Evolutionary conservation across 83 land plant genomes (phyloP).

Genomic region (Diphasiastrum complanatum): DNA sequence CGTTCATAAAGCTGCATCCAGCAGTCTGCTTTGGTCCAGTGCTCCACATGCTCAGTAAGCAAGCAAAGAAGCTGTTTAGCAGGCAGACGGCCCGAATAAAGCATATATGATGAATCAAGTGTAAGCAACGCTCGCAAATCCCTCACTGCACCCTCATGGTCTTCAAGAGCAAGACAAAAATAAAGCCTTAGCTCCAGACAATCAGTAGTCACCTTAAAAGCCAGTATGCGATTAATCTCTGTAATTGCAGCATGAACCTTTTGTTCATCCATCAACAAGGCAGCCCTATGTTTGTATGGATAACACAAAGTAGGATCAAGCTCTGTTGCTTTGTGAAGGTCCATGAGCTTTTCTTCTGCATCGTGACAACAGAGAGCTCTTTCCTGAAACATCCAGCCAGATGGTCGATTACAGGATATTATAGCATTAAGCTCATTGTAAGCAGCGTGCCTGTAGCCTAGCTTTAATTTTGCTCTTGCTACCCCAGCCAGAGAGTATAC

Average conservation of each 20-base stretch:
- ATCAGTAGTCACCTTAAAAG: conserved; percentile 84
- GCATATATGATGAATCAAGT: conserved; percentile 64
- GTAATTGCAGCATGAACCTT: conserved; percentile 56
- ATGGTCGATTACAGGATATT: conserved; percentile 41
- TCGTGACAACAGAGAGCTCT: conserved; percentile 58
- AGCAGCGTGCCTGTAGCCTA: conserved; percentile 63
- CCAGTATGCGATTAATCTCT: conserved; percentile 75
- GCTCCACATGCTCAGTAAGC: conserved; percentile 51
- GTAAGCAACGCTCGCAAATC: conserved; percentile 76
- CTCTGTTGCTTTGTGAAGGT: conserved; percentile 63
- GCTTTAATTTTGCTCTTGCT: conserved; percentile 68
- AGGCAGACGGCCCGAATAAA: conserved; percentile 66
- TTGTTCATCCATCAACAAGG: conserved; percentile 64
- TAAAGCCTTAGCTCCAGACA: conserved; percentile 80
- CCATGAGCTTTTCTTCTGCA: conserved; percentile 63
- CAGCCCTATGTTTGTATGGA: conserved; percentile 86
- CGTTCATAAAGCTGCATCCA: conserved; percentile 94
- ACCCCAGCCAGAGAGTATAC: conserved; percentile 81
- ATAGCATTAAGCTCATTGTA: conserved; percentile 46
- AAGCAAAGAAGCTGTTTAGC: conserved; percentile 66
- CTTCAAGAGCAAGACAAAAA: conserved; percentile 64
- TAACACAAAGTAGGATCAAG: conserved; percentile 79
- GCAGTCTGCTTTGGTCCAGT: conserved; percentile 77
- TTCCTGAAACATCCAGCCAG: conserved; percentile 95
- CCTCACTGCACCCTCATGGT: conserved; percentile 66